phyloP scores from a whole-genome alignment of 495 filamentous ascomycete species.

The Hyaloscypha variabilis region DNA sequence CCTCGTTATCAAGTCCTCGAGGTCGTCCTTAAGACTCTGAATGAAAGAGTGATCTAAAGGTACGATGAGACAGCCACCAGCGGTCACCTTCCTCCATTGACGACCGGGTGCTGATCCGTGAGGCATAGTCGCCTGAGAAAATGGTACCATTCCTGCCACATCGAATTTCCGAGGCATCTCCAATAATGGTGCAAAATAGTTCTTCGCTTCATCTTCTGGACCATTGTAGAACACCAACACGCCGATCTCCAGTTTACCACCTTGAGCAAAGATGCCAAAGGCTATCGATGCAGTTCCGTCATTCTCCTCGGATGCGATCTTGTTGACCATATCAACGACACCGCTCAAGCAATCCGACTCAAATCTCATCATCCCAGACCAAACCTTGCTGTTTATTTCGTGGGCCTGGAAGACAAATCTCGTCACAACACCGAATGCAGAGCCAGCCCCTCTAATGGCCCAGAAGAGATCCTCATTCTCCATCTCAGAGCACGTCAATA shows the following conservation, averaged over 20 bases:
- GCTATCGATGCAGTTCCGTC: neutral
- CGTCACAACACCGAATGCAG: slow-evolving; percentile 48
- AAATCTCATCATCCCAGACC: slow-evolving; percentile 48
- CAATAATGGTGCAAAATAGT: slow-evolving; percentile 42
- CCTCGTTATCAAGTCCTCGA: slow-evolving; percentile 15
- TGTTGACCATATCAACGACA: slow-evolving; percentile 45
- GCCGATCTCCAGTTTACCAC: neutral
- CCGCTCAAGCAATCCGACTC: slow-evolving; percentile 39
- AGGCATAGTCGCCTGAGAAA: slow-evolving; percentile 35
- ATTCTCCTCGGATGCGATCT: slow-evolving; percentile 14
- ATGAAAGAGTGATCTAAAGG: slow-evolving; percentile 5
- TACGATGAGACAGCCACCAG: neutral
- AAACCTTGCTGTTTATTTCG: slow-evolving; percentile 40
- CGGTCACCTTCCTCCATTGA: neutral
- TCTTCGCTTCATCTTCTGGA: slow-evolving; percentile 41
- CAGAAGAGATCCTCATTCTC: slow-evolving; percentile 51
- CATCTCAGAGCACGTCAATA: slow-evolving; percentile 36
- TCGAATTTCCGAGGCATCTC: slow-evolving; percentile 41
- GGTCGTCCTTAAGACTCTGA: slow-evolving; percentile 3
- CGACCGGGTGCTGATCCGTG: neutral
- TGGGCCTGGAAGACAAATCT: slow-evolving; percentile 9
- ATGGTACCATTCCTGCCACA: slow-evolving; percentile 43
- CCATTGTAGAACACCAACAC: slow-evolving; percentile 55
- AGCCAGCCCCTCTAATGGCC: slow-evolving; percentile 50
- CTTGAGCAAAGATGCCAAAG: neutral